Evolutionary conservation across 2,329 filamentous ascomycete genomes (phyloP).

Genomic region (Claviceps purpurea): DNA sequence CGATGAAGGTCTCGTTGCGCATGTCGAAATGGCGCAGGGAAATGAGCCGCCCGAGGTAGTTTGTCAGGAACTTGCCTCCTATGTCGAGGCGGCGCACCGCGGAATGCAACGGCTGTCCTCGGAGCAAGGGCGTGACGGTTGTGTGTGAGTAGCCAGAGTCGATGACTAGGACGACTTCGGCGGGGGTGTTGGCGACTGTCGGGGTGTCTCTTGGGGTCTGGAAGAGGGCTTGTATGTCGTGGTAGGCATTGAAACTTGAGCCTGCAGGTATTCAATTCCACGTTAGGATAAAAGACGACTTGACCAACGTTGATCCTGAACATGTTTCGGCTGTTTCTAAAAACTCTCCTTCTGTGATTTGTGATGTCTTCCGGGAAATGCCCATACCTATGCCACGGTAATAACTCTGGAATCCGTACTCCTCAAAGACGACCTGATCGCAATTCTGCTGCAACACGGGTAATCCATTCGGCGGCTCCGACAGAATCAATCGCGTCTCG

Average conservation of each 20-base stretch:
- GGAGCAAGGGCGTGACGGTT: conserved; percentile 74
- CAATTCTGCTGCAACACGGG: conserved; percentile 74
- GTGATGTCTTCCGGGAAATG: too few relatives aligned
- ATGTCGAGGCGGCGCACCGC: conserved; percentile 78
- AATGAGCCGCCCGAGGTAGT: conserved; percentile 79
- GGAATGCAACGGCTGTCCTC: conserved; percentile 65
- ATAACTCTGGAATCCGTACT: conserved; percentile 86
- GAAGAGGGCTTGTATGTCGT: conserved; percentile 59
- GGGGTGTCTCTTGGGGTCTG: conserved; percentile 40
- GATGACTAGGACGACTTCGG: conserved; percentile 74
- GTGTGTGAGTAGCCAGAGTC: conserved; percentile 92
- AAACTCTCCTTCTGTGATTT: too few relatives aligned
- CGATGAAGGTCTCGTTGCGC: conserved; percentile 82
- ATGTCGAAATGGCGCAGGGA: conserved; percentile 91
- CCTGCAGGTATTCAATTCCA: conserved; percentile 28
- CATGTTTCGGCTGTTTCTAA: too few relatives aligned
- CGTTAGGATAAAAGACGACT: too few relatives aligned
- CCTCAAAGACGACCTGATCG: conserved; percentile 95
- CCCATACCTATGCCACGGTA: conserved; percentile 54
- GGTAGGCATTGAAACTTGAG: conserved; percentile 67
- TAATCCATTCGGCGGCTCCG: conserved; percentile 75
- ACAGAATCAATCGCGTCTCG: conserved; percentile 72
- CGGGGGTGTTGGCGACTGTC: conserved; percentile 34
- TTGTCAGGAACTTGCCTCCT: conserved; percentile 86
- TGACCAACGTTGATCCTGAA: too few relatives aligned